Percentiles rank a stretch among this genome's conserved stretches.
These are phyloP conservation scores for Bacterosira constricta DNA, from an alignment of 108 stramenopile species.

Conservation along the genomic window DNA sequence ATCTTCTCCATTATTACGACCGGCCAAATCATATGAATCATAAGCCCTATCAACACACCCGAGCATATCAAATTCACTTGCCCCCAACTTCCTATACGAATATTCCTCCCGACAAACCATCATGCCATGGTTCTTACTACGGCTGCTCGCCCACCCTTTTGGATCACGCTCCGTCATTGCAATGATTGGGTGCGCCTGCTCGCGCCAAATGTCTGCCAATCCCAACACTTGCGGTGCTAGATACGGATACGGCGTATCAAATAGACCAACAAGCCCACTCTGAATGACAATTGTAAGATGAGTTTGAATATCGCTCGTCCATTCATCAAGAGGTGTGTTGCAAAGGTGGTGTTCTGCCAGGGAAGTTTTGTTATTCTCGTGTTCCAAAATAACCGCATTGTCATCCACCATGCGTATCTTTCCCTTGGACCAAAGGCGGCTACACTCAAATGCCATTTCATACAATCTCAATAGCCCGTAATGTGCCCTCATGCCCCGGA, in stretches of 20 bases:
- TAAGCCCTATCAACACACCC: slow-evolving; percentile 38
- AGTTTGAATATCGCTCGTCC: slow-evolving; percentile 15
- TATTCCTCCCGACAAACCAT: slow-evolving; percentile 35
- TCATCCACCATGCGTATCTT: neutral
- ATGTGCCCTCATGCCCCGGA: slow-evolving; percentile 38
- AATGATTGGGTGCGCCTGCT: slow-evolving; percentile 6
- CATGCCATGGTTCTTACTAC: slow-evolving; percentile 36
- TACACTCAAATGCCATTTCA: slow-evolving; percentile 32
- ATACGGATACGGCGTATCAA: slow-evolving; percentile 51
- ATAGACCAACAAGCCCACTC: slow-evolving; percentile 38
- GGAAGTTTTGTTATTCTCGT: neutral
- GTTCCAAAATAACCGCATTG: neutral
- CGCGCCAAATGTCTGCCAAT: slow-evolving; percentile 3
- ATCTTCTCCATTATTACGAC: neutral
- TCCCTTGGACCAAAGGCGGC: slow-evolving; percentile 14
- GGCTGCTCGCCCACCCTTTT: slow-evolving; percentile 33
- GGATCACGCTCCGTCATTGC: slow-evolving; percentile 43
- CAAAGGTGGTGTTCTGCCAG: slow-evolving; percentile 12
- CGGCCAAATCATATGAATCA: neutral
- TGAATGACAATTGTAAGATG: slow-evolving; percentile 24
- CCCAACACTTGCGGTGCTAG: slow-evolving; percentile 36
- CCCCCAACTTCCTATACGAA: slow-evolving; percentile 25
- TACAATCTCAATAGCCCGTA: slow-evolving; percentile 41
- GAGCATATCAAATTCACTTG: slow-evolving; percentile 43
- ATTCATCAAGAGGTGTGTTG: slow-evolving; percentile 15